Conservation (phyloP, 2,329 filamentous ascomycete genomes). For the Aspergillus carbonarius region DNA sequence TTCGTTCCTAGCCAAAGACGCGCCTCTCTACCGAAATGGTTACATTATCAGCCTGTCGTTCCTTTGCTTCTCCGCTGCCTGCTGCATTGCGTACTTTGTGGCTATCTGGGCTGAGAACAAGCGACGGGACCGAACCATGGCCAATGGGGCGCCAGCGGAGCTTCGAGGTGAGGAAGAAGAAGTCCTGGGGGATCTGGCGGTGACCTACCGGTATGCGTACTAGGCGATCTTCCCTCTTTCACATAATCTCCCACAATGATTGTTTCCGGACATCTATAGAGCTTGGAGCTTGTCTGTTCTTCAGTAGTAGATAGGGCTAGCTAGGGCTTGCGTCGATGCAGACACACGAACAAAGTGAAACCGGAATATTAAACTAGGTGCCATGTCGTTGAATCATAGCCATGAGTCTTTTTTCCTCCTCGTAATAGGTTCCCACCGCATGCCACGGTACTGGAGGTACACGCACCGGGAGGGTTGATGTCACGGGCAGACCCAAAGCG, state of each 20-base stretch:
- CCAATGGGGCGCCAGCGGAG: slow-evolving; percentile 22
- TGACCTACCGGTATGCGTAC: slow-evolving; percentile 42
- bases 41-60: slow-evolving; percentile 78
- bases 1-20: slow-evolving; percentile 65
- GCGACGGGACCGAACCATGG: slow-evolving; percentile 34
- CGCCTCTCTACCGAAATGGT: slow-evolving; percentile 67
- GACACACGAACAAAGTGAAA: slow-evolving; percentile 1
- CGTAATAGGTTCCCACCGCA: neutral
- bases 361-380: neutral
- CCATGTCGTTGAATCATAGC: neutral
- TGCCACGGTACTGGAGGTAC: slow-evolving; percentile 6
- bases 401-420: neutral
- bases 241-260: neutral
- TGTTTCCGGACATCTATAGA: neutral
- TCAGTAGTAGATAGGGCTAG: slow-evolving; percentile 8
- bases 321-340: slow-evolving; percentile 9
- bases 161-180: slow-evolving; percentile 34
- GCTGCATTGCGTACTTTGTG: slow-evolving; percentile 40
- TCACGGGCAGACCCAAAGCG: slow-evolving; percentile 1
- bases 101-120: slow-evolving; percentile 42
- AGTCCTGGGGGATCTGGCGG: slow-evolving; percentile 42
- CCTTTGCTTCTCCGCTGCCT: slow-evolving; percentile 63
- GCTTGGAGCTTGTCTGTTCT: neutral
- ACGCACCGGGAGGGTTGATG: slow-evolving; percentile 9
- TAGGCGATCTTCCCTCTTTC: slow-evolving; percentile 12